Conservation (phyloP, 2,329 filamentous ascomycete species). For the Dothideomycetes sp. region DNA sequence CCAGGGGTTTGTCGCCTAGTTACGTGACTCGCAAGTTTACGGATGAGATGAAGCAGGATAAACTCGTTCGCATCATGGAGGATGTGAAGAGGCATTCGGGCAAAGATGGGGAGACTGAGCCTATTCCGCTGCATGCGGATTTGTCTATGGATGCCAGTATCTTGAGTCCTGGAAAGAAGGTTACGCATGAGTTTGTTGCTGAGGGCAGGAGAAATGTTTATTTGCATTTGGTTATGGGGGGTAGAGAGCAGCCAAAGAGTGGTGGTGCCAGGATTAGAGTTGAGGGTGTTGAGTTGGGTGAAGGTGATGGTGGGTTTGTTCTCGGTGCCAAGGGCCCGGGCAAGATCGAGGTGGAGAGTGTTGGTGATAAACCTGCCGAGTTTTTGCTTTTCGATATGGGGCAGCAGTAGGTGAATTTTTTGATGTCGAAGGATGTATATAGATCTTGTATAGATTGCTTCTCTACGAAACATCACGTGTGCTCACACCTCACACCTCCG, state of each 20-base stretch:
- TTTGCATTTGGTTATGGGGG: conserved; percentile 67
- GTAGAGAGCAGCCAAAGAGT: conserved; percentile 46
- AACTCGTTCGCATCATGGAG: conserved; percentile 67
- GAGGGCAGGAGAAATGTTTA: conserved; percentile 62
- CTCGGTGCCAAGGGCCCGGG: conserved; percentile 39
- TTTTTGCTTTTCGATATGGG: conserved; percentile 45
- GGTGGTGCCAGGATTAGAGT: conserved; percentile 62
- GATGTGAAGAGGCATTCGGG: conserved; percentile 56
- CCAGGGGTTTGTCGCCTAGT: conserved; percentile 58
- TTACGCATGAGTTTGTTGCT: conserved; percentile 64
- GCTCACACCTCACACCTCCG: conserved; percentile 1
- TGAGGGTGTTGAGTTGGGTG: conserved; percentile 58
- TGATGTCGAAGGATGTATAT: no score
- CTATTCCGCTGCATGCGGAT: conserved; percentile 78
- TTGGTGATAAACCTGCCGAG: conserved; percentile 38
- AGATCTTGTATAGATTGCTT: no score
- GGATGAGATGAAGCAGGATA: conserved; percentile 63
- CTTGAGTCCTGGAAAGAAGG: conserved; percentile 54
- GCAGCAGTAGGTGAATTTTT: conserved; percentile 18
- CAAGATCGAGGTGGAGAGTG: conserved; percentile 38
- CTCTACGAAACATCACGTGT: no score
- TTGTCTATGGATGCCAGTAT: conserved; percentile 74
- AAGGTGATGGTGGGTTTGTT: conserved; percentile 77
- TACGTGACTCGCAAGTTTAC: conserved; percentile 68
- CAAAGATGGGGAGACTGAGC: conserved; percentile 56